Conservation (phyloP, 2,329 filamentous ascomycete genomes). For the Clarireedia paspali region DNA sequence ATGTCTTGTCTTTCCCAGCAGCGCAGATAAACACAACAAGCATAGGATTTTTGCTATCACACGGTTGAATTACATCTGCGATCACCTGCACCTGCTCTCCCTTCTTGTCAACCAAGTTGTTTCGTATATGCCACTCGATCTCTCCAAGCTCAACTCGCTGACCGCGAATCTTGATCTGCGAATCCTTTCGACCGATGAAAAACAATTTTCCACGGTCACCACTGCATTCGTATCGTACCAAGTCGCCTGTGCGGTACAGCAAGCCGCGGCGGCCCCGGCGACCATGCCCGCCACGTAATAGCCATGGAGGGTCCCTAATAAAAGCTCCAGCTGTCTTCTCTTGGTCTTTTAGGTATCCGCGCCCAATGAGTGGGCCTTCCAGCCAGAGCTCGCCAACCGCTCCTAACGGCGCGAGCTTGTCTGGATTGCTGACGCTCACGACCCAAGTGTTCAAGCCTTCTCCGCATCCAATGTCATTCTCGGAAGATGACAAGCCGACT, state of each 20-base stretch:
- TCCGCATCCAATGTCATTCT: too few species aligned
- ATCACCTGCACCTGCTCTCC: too few species aligned
- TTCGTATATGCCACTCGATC: background rate
- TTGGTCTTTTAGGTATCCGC: background rate
- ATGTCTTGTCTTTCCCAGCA: too few species aligned
- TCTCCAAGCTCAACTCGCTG: background rate
- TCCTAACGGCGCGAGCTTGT: background rate
- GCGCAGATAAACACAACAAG: too few species aligned
- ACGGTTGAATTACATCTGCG: too few species aligned
- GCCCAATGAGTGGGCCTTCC: background rate
- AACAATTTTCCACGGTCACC: background rate
- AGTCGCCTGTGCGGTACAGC: background rate
- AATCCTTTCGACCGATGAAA: background rate
- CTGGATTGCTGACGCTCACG: background rate
- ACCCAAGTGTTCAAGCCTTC: too few species aligned
- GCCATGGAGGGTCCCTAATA: background rate
- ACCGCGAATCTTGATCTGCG: background rate
- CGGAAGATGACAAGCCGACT: too few species aligned
- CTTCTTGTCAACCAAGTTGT: too few species aligned
- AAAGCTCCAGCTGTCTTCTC: background rate
- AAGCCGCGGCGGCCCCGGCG: background rate
- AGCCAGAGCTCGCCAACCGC: background rate
- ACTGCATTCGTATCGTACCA: background rate
- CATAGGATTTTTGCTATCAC: too few species aligned
- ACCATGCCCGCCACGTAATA: background rate